Percentiles rank a stretch among this genome's conserved stretches.
phyloP scores from a whole-genome alignment of 2,329 filamentous ascomycete genomes.

The Corinectria fuckeliana region DNA sequence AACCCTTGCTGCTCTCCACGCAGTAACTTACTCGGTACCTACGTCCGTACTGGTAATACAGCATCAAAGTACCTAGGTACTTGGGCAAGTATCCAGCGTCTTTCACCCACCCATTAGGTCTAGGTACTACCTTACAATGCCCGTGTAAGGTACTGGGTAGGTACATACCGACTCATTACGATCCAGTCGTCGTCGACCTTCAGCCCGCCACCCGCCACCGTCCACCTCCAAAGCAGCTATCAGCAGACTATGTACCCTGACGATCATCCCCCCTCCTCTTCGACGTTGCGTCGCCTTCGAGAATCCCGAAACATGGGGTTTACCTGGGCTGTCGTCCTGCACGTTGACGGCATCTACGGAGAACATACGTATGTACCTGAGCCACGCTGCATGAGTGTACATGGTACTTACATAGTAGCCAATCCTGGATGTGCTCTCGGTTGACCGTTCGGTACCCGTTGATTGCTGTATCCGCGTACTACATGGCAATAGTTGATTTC shows the following conservation, averaged over 20 bases:
- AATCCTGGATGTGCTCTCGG: background rate
- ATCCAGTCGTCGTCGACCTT: background rate
- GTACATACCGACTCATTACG: background rate
- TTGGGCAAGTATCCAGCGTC: background rate
- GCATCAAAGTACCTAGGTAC: background rate
- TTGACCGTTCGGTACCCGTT: no score
- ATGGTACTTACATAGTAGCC: background rate
- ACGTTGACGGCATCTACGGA: constrained; percentile 8
- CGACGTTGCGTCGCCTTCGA: constrained; percentile 6
- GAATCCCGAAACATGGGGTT: constrained; percentile 12
- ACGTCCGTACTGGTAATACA: background rate
- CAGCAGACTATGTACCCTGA: constrained; percentile 27
- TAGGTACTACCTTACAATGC: background rate
- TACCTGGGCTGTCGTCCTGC: constrained; percentile 5
- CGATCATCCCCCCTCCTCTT: constrained; percentile 12
- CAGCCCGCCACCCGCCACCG: constrained; percentile 6
- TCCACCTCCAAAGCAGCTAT: constrained; percentile 2
- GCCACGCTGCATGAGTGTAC: background rate
- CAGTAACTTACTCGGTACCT: background rate
- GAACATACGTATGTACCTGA: background rate
- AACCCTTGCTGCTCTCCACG: background rate
- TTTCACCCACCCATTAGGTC: background rate
- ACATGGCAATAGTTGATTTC: no score
- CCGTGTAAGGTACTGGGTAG: no score
- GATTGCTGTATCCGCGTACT: no score